A percentile compares a stretch with the other conserved stretches of the same genome.
These are phyloP conservation scores for Nematocida displodere DNA, from an alignment of 371 early-diverging fungal species.

Conservation along the genomic window DNA sequence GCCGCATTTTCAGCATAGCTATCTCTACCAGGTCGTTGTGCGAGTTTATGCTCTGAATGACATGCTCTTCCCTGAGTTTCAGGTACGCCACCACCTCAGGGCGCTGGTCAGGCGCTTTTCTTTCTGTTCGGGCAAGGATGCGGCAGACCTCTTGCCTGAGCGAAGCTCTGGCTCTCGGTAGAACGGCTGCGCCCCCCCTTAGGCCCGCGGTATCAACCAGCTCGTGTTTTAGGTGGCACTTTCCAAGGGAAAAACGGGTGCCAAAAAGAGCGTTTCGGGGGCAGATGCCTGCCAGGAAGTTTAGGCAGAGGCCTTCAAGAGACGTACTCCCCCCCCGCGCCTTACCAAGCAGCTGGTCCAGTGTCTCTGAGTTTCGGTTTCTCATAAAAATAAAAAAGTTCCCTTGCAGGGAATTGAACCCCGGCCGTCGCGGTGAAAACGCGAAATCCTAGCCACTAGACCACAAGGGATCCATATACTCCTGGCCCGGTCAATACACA, in stretches of 20 bases:
- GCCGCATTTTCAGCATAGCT: background rate
- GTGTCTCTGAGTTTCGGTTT: background rate
- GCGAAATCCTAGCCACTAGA: slow-evolving; percentile 55
- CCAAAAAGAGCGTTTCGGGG: background rate
- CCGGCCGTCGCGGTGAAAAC: slow-evolving; percentile 59
- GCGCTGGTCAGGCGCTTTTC: background rate
- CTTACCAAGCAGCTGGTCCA: background rate
- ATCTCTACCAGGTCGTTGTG: background rate
- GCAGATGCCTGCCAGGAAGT: background rate
- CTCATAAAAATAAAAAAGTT: slow-evolving; percentile 52
- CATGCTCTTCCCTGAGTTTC: background rate
- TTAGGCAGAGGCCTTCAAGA: background rate
- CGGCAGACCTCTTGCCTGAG: background rate
- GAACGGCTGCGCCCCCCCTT: background rate
- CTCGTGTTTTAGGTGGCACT: background rate
- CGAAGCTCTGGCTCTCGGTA: too few relatives aligned
- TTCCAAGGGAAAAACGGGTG: background rate
- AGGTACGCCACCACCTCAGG: background rate
- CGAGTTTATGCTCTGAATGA: background rate
- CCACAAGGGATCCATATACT: slow-evolving; percentile 42
- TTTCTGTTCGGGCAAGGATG: background rate
- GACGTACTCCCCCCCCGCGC: background rate
- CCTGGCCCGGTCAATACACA: background rate
- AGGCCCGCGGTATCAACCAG: background rate
- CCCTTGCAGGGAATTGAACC: slow-evolving; percentile 59